Conservation (phyloP, 306 rosid species). For the Rosa chinensis region DNA sequence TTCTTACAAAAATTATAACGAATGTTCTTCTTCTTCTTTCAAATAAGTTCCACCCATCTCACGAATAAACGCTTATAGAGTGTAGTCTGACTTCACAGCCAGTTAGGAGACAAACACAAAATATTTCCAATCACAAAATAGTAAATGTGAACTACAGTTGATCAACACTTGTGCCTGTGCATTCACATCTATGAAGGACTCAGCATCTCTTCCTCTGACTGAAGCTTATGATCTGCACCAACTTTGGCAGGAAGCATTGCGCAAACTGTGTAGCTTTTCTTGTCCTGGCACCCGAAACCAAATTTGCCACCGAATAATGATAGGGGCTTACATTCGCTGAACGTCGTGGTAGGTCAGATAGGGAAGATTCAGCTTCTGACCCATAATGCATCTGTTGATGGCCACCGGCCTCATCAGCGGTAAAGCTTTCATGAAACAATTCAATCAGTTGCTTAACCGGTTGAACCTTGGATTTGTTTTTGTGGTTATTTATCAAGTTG, state of each 20-base stretch:
- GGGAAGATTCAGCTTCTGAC: conserved; percentile 14
- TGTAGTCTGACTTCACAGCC: not conserved
- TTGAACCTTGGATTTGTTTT: not conserved
- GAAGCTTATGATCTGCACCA: conserved; percentile 37
- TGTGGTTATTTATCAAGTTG: not conserved
- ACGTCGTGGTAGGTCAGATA: not conserved
- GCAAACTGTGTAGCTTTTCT: conserved; percentile 32
- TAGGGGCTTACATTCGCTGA: conserved; percentile 3
- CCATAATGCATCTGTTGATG: conserved; percentile 1
- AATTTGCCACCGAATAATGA: not conserved
- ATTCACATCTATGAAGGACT: conserved; percentile 15
- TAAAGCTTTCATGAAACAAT: conserved; percentile 41
- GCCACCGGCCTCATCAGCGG: conserved; percentile 9
- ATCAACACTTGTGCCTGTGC: not conserved
- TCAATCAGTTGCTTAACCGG: conserved; percentile 42
- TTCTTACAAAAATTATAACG: not conserved
- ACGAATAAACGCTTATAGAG: not conserved
- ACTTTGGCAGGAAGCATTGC: conserved; percentile 37
- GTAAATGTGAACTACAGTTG: not conserved
- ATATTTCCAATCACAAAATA: not conserved
- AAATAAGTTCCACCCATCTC: not conserved
- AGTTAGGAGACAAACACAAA: not conserved
- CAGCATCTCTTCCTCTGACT: conserved; percentile 32
- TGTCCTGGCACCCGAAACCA: not conserved
- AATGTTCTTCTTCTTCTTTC: not conserved